Base-by-base conservation (phyloP, 768 basidiomycete genomes). In the Lactarius evosmus region DNA sequence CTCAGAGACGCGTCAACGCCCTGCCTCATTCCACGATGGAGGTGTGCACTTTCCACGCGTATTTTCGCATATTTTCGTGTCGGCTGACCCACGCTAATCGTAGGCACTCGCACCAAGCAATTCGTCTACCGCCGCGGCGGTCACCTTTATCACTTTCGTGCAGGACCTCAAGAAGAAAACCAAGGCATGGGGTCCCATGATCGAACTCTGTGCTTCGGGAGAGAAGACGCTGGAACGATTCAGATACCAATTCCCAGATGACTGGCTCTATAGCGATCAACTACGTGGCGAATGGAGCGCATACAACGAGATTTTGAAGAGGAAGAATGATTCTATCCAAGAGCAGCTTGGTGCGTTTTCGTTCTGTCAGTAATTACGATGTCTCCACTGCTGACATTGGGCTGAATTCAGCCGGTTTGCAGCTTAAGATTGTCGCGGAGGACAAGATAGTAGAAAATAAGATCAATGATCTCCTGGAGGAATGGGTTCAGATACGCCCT, bases 231-330 rank as follows among this genome's bases (percentile, higher is more conserved):
- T 99, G 61, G 95, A 99, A 75, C 84, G 95, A 59, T 98, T 98
- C 76, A 80, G 97, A 77, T 99, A 92, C 78, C 93, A 96, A 70
- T 99, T 99, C 71, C 89, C 93, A 2, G 86, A 91, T 51, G 97
- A 98, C 71, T 99, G 97, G 97, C 86, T 98, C 0, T 97, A 98
- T 75, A 94, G 93, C 69, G 97, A 99, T 74, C 97, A 98, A 73
- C 85, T 99, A 53, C 84, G 92, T 65, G 94, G 95, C 22, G 97
- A 99, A 78, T 99, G 97, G 97, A 91, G 91, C 72, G 95, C 96
- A 32, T 98, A 95, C 78, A 93, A 95, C 68, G 96, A 98, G 77
- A 98, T 98, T 62, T 79, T 99, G 74, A 94, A 94, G 80, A 82
- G 97, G 70, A 98, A 98, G 86, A 96, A 95, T 69, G 95, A 95